Conservation (phyloP, 306 rosid species). For the Cucumis sativus region Cucumber_9930_V3 NC_026659.2:2562501-2563000, state of each 20-base stretch:
- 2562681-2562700: too few relatives aligned
- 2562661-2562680: too few relatives aligned
- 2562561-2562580: neutral
- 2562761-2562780: neutral
- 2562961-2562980: too few relatives aligned
- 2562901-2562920: slow-evolving; percentile 53
- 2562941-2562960: neutral
- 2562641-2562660: too few relatives aligned
- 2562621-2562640: too few relatives aligned
- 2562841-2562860: slow-evolving; percentile 36
- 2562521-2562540: neutral
- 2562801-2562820: slow-evolving; percentile 76
- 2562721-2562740: too few relatives aligned
- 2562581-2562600: neutral
- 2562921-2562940: slow-evolving; percentile 45
- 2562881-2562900: slow-evolving; percentile 38
- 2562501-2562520: neutral
- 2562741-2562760: neutral
- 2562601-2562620: too few relatives aligned
- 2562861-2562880: slow-evolving; percentile 33
- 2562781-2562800: slow-evolving; percentile 9
- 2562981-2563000: neutral
- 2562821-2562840: slow-evolving; percentile 63
- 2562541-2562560: neutral
- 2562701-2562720: too few relatives aligned